A percentile compares a stretch with the other conserved stretches of the same genome.
Conservation (phyloP, 192 early-diverging fungal genomes). For the Gorgonomyces haynaldii region DNA sequence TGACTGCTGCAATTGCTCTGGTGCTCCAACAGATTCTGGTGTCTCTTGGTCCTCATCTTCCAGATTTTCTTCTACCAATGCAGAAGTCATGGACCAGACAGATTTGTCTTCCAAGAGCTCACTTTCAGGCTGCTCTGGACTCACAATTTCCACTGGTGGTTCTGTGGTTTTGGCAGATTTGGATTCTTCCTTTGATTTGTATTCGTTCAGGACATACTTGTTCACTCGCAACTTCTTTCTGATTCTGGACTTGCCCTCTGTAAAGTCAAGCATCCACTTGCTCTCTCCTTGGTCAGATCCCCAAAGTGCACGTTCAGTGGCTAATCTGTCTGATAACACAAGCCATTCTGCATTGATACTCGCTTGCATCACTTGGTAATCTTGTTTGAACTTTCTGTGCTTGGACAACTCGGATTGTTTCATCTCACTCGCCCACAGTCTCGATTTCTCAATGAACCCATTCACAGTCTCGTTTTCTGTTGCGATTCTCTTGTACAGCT, state of each 20-base stretch:
- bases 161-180: slow-evolving; percentile 1
- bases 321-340: slow-evolving; percentile 36
- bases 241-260: slow-evolving; percentile 29
- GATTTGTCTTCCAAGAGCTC: neutral
- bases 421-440: slow-evolving; percentile 39
- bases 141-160: neutral
- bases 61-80: neutral
- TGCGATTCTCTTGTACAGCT: slow-evolving; percentile 4
- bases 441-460: slow-evolving; percentile 41
- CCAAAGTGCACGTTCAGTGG: slow-evolving; percentile 53
- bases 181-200: slow-evolving; percentile 30
- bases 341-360: slow-evolving; percentile 52
- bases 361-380: slow-evolving; percentile 43
- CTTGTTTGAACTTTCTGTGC: slow-evolving; percentile 45
- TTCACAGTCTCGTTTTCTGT: slow-evolving; percentile 10
- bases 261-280: slow-evolving; percentile 21
- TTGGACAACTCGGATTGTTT: slow-evolving; percentile 45
- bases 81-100: no score
- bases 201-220: slow-evolving; percentile 8
- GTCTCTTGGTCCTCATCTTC: no score
- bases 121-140: neutral
- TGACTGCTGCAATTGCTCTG: no score
- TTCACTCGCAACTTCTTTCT: slow-evolving; percentile 42
- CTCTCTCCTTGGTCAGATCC: slow-evolving; percentile 25
- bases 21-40: no score